These are phyloP conservation scores for Wickerhamiella shivajii DNA, from an alignment of 805 yeast species.

Conservation along the genomic window DNA sequence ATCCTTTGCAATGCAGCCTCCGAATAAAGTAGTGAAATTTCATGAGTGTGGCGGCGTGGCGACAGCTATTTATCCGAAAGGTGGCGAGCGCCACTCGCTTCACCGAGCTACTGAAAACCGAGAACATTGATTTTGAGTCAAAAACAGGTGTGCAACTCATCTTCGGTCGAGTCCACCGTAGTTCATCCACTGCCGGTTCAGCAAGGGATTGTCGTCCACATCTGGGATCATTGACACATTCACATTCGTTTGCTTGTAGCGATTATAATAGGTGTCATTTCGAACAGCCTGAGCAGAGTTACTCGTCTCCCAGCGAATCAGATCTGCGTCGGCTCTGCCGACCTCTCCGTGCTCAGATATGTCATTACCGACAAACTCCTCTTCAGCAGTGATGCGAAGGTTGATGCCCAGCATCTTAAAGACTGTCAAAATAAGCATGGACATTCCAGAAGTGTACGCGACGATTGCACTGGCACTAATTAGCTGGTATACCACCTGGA, in stretches of 20 bases:
- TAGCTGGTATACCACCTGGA: constrained; percentile 76
- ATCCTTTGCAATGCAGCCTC: constrained; percentile 13
- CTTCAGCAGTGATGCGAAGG: constrained; percentile 72
- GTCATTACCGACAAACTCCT: constrained; percentile 81
- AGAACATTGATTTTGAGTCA: no score
- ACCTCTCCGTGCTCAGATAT: constrained; percentile 82
- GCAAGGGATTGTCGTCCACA: constrained; percentile 15
- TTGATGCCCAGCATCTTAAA: constrained; percentile 63
- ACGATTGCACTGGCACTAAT: constrained; percentile 62
- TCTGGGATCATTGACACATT: constrained; percentile 17
- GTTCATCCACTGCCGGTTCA: no score
- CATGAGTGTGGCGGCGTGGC: no score
- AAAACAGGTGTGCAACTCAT: no score
- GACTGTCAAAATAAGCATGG: constrained; percentile 47
- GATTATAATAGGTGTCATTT: constrained; percentile 4
- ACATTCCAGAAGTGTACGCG: constrained; percentile 61
- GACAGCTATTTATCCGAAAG: no score
- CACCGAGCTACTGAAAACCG: no score
- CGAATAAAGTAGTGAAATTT: no score
- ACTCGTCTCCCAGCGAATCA: background rate
- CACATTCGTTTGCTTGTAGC: constrained; percentile 11
- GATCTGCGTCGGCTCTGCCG: constrained; percentile 26
- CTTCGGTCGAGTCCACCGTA: no score
- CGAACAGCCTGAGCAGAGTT: background rate
- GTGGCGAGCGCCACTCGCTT: no score